Percentiles rank a stretch among this genome's conserved stretches.
phyloP scores from a whole-genome alignment of 2,329 filamentous ascomycete genomes.

The Talaromyces islandicus region DNA sequence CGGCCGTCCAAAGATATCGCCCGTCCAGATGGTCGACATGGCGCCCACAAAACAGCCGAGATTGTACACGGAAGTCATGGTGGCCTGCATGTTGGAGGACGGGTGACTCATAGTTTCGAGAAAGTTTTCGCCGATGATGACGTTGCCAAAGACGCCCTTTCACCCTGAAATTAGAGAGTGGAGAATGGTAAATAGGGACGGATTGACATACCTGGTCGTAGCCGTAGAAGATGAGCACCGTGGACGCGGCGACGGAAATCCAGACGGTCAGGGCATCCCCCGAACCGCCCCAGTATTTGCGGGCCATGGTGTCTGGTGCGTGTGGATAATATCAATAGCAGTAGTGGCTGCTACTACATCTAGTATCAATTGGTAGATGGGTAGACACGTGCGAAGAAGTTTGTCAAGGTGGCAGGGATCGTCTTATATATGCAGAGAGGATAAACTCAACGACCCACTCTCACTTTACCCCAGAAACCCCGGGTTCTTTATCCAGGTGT shows the following conservation, averaged over 20 bases:
- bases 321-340: too few species aligned
- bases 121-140: conserved; percentile 8
- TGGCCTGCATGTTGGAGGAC: conserved; percentile 8
- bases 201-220: conserved; percentile 31
- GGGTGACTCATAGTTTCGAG: conserved; percentile 8
- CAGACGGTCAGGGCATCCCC: conserved; percentile 47
- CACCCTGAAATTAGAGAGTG: not conserved
- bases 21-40: conserved; percentile 9
- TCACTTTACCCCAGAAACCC: not conserved
- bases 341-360: too few species aligned
- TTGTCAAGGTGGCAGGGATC: not conserved
- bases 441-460: not conserved
- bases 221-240: conserved; percentile 47
- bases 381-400: not conserved
- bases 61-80: conserved; percentile 11
- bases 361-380: too few species aligned
- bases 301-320: conserved; percentile 33
- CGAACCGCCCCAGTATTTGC: conserved; percentile 47
- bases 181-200: not conserved
- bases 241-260: conserved; percentile 47
- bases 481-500: not conserved
- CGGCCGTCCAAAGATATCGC: conserved; percentile 7
- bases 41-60: conserved; percentile 9
- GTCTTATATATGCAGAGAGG: not conserved
- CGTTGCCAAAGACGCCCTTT: conserved; percentile 9